phyloP scores from a whole-genome alignment of 106 monocot species.

The Acorus calamus region DNA sequence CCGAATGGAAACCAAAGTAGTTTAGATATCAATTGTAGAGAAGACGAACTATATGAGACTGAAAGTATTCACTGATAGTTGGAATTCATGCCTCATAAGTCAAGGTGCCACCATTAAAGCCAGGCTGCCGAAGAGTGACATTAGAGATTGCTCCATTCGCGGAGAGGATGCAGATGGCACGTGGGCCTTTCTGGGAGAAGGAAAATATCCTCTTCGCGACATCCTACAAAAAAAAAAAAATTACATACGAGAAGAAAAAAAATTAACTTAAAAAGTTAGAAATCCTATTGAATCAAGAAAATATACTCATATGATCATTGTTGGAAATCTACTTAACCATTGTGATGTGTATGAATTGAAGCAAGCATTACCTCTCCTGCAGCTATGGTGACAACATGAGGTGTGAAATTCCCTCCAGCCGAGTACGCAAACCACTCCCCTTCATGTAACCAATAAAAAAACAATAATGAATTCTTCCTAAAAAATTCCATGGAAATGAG shows the following conservation, averaged over 20 bases:
- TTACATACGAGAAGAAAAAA: too few species aligned
- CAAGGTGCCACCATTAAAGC: conserved; percentile 59
- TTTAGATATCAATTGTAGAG: background rate
- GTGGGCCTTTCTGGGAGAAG: conserved; percentile 68
- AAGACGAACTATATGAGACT: background rate
- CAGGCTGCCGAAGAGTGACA: conserved; percentile 62
- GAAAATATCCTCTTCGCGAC: conserved; percentile 54
- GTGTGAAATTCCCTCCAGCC: conserved; percentile 69
- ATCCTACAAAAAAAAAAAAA: conserved; percentile 32
- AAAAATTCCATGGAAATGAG: background rate
- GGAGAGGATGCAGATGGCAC: conserved; percentile 65
- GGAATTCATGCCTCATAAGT: conserved; percentile 47
- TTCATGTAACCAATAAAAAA: conserved; percentile 6
- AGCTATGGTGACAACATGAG: conserved; percentile 57
- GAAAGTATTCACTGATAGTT: background rate
- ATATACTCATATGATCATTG: too few species aligned
- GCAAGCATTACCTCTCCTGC: conserved; percentile 52
- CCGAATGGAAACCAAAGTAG: too few species aligned
- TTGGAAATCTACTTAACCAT: too few species aligned
- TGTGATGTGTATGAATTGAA: background rate
- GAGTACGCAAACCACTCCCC: conserved; percentile 71
- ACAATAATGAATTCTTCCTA: background rate
- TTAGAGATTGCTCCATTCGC: conserved; percentile 79
- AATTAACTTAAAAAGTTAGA: too few species aligned
- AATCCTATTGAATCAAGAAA: too few species aligned